Conservation (phyloP, 257 asterid species). For the Petunia axillaris region DNA sequence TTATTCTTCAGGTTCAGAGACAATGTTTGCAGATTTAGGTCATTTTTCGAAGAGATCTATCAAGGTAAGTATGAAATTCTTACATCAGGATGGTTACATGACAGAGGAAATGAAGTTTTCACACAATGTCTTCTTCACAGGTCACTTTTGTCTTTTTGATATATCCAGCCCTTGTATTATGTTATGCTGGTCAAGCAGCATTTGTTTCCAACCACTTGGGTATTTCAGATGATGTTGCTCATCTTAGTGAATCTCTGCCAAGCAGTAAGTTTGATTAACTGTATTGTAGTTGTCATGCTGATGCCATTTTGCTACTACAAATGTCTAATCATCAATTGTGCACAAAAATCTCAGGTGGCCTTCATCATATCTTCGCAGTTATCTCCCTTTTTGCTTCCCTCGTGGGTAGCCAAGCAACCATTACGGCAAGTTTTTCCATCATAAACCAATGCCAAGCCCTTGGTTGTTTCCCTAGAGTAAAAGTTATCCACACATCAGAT, state of each 20-base stretch:
- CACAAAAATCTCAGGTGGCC: slow-evolving; percentile 50
- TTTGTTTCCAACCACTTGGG: slow-evolving; percentile 52
- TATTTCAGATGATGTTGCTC: slow-evolving; percentile 48
- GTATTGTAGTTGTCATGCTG: not conserved
- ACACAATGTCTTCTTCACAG: not conserved
- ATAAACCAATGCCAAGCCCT: slow-evolving; percentile 93
- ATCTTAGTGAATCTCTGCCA: slow-evolving; percentile 85
- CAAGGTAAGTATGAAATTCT: slow-evolving; percentile 49
- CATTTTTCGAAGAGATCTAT: slow-evolving; percentile 91
- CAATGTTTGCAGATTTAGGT: slow-evolving; percentile 88
- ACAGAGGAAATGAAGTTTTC: not conserved
- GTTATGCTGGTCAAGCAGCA: slow-evolving; percentile 97
- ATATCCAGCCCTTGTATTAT: slow-evolving; percentile 78
- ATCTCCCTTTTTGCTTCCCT: slow-evolving; percentile 87
- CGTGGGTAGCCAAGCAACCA: slow-evolving; percentile 98
- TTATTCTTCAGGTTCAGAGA: slow-evolving; percentile 71
- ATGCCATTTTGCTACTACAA: not conserved
- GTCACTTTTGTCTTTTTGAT: slow-evolving; percentile 31
- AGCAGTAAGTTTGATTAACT: slow-evolving; percentile 52
- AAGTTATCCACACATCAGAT: slow-evolving; percentile 84
- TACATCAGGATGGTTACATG: not conserved
- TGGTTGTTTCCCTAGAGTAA: slow-evolving; percentile 87
- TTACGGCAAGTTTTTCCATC: slow-evolving; percentile 94
- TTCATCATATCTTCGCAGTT: slow-evolving; percentile 74
- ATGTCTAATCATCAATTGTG: slow-evolving; percentile 29